Conservation (phyloP, 2,329 filamentous ascomycete genomes). For the Phaeoacremonium minimum region DNA sequence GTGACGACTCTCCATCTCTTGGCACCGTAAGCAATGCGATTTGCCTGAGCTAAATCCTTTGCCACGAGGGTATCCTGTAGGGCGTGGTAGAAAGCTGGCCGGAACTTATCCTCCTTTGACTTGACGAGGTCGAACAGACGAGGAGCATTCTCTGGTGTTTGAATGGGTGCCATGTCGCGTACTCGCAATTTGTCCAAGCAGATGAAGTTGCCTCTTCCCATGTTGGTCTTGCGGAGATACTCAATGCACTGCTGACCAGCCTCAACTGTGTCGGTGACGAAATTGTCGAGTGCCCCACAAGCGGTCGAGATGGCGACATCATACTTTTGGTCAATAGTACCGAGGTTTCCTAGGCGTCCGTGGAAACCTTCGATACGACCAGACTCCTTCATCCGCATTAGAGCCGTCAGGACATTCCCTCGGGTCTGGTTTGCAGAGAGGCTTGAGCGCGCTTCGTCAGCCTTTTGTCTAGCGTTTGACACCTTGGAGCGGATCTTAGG, state of each 20-base stretch:
- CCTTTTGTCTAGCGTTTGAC: constrained; percentile 87
- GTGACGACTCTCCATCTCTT: constrained; percentile 96
- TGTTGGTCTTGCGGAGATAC: constrained; percentile 93
- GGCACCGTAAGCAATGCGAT: constrained; percentile 92
- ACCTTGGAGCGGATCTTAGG: constrained; percentile 79
- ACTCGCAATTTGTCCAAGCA: constrained; percentile 81
- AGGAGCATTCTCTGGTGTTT: constrained; percentile 88
- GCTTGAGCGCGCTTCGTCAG: constrained; percentile 89
- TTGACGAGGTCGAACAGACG: constrained; percentile 90
- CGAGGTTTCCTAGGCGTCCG: constrained; percentile 88
- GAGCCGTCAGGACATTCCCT: constrained; percentile 82
- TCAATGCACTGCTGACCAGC: constrained; percentile 97
- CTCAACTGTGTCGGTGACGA: constrained; percentile 94
- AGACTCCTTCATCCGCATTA: constrained; percentile 94
- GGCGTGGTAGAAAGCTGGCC: constrained; percentile 89
- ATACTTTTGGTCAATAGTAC: constrained; percentile 88
- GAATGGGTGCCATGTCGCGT: constrained; percentile 72
- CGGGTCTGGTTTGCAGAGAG: constrained; percentile 87
- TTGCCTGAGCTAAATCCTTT: constrained; percentile 88
- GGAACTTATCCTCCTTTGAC: constrained; percentile 81
- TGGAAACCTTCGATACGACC: constrained; percentile 97
- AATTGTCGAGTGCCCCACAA: constrained; percentile 86
- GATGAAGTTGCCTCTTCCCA: constrained; percentile 95
- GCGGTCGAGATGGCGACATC: constrained; percentile 98
- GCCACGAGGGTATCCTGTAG: constrained; percentile 94